Evolutionary conservation across 2,329 filamentous ascomycete genomes (phyloP).

Genomic region (Botrytis elliptica): DNA sequence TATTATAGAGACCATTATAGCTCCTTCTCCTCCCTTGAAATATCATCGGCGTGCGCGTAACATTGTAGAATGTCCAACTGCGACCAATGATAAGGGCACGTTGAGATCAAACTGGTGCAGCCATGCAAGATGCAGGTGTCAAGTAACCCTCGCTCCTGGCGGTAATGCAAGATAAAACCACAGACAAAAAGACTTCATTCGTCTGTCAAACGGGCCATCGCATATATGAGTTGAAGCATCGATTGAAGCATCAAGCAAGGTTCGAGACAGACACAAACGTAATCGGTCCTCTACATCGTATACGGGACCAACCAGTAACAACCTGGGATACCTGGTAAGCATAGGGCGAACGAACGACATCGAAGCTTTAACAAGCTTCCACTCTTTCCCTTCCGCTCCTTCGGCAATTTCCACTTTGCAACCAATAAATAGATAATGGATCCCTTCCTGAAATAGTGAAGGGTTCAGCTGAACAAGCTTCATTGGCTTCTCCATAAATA

Average conservation of each 20-base stretch:
- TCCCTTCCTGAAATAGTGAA: not conserved
- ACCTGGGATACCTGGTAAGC: not conserved
- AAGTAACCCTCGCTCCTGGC: not conserved
- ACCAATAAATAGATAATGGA: not conserved
- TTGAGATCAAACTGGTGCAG: not conserved
- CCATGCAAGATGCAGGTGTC: not conserved
- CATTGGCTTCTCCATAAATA: constrained; percentile 2
- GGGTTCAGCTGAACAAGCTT: constrained; percentile 17
- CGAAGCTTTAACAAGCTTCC: constrained; percentile 6
- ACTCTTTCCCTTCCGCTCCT: not conserved
- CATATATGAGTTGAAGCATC: not conserved
- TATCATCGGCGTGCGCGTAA: not conserved
- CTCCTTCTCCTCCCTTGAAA: not conserved
- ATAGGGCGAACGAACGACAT: not conserved
- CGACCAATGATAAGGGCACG: not conserved
- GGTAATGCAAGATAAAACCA: not conserved
- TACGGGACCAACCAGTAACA: not conserved
- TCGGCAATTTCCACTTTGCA: not conserved
- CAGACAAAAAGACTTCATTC: not conserved
- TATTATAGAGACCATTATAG: not conserved
- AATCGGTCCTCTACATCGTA: not conserved
- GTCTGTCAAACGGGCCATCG: not conserved
- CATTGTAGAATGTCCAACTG: not conserved
- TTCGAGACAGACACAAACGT: not conserved
- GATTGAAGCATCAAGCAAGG: not conserved